Conservation (phyloP, 2,329 filamentous ascomycete genomes). For the Pseudopyrenochaeta lycopersici region DNA sequence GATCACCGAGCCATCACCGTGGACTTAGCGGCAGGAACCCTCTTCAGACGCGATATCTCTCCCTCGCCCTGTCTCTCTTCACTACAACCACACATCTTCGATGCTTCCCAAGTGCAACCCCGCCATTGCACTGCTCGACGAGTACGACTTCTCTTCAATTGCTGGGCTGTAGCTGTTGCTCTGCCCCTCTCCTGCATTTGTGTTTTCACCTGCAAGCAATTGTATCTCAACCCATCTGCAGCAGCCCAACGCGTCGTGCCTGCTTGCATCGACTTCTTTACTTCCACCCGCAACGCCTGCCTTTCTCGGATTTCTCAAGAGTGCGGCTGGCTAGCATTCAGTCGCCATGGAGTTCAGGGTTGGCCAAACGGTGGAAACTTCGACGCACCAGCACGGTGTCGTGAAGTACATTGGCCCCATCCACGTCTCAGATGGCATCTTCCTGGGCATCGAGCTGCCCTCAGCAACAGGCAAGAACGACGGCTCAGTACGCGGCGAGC, state of each 20-base stretch:
- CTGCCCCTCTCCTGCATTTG: slow-evolving; percentile 8
- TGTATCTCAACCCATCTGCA: slow-evolving; percentile 5
- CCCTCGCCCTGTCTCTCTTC: neutral
- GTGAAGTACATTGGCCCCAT: slow-evolving; percentile 85
- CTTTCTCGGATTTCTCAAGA: neutral
- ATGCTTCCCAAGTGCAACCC: slow-evolving; percentile 2
- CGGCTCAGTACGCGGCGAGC: slow-evolving; percentile 84
- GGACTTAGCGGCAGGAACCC: neutral
- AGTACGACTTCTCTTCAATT: slow-evolving; percentile 1
- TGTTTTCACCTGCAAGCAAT: slow-evolving; percentile 11
- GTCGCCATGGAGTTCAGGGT: slow-evolving; percentile 40
- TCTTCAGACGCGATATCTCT: neutral
- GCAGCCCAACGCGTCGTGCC: slow-evolving; percentile 19
- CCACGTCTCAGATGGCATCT: slow-evolving; percentile 82
- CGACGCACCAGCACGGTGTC: slow-evolving; percentile 77
- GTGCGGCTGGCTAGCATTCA: slow-evolving; percentile 6
- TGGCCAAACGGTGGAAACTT: slow-evolving; percentile 81
- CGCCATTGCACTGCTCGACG: no score
- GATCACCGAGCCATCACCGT: slow-evolving; percentile 6
- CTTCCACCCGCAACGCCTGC: slow-evolving; percentile 2
- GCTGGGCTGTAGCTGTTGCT: slow-evolving; percentile 14
- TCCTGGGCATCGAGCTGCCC: slow-evolving; percentile 89
- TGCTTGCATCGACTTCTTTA: slow-evolving; percentile 7
- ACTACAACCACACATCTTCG: slow-evolving; percentile 7
- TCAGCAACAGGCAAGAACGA: slow-evolving; percentile 90